Conservation (phyloP, 202 grass and related monocot species). For the Eragrostis tef region DNA sequence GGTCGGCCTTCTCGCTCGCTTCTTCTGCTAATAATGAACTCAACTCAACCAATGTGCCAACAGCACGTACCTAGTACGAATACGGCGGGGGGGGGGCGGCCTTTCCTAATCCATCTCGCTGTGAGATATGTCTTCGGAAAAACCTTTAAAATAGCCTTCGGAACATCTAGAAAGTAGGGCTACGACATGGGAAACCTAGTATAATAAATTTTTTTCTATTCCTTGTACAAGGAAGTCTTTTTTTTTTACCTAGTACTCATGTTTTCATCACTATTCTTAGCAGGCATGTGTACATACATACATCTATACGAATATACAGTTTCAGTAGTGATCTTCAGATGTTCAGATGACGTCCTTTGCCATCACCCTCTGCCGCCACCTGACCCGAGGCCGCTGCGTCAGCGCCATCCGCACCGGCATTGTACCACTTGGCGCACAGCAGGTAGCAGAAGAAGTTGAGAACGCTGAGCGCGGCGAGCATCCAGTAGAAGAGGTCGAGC, state of each 20-base stretch:
- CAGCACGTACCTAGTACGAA: constrained; percentile 82
- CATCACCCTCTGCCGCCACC: constrained; percentile 43
- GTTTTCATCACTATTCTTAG: constrained; percentile 2
- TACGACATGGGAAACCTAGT: not conserved
- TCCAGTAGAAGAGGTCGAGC: constrained; percentile 93
- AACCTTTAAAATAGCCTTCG: too few species aligned
- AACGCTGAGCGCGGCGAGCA: constrained; percentile 72
- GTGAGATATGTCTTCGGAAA: too few species aligned
- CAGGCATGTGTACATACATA: constrained; percentile 34
- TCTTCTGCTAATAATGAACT: not conserved
- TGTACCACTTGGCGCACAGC: constrained; percentile 81
- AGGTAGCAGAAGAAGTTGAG: constrained; percentile 86
- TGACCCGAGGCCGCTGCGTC: constrained; percentile 47
- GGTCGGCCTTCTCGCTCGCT: not conserved
- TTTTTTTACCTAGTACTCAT: constrained; percentile 25
- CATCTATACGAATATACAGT: constrained; percentile 41
- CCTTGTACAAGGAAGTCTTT: constrained; percentile 18
- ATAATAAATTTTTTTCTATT: not conserved
- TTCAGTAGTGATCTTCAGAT: not conserved
- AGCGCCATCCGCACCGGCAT: constrained; percentile 18
- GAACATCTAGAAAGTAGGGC: too few species aligned
- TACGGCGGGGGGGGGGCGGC: too few species aligned
- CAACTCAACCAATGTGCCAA: not conserved
- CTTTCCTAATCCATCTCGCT: too few species aligned
- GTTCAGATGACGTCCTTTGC: constrained; percentile 54